phyloP scores from a whole-genome alignment of 495 filamentous ascomycete species.

The Cenococcum geophilum region DNA sequence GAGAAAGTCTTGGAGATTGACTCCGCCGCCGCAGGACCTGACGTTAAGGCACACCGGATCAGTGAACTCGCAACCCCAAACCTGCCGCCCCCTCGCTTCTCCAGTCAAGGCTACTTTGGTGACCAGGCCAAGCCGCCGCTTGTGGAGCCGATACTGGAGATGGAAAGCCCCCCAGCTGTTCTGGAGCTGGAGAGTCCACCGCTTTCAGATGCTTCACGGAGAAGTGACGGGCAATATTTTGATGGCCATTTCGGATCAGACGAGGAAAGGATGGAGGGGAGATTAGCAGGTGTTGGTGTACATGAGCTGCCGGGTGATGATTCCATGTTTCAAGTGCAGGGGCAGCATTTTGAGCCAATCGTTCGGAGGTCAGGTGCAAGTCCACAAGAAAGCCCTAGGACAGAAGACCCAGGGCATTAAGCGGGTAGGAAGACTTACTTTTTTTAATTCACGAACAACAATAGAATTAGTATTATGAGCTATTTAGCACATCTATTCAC shows the following conservation, averaged over 20 bases:
- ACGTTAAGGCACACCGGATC: conserved; percentile 23
- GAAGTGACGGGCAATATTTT: not conserved
- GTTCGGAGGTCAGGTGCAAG: too few species aligned
- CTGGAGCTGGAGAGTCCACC: conserved; percentile 15
- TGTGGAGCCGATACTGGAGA: conserved; percentile 5
- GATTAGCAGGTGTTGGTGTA: conserved; percentile 1
- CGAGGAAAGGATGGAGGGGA: not conserved
- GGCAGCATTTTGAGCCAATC: not conserved
- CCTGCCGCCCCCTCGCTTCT: conserved; percentile 4
- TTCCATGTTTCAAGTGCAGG: not conserved
- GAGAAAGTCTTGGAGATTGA: conserved; percentile 12
- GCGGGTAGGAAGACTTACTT: too few species aligned
- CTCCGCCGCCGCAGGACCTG: conserved; percentile 14
- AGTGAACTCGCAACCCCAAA: conserved; percentile 22
- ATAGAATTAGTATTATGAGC: too few species aligned
- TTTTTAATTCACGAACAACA: too few species aligned
- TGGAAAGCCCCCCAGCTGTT: conserved; percentile 19
- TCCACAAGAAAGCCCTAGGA: too few species aligned
- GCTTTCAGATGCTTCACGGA: not conserved
- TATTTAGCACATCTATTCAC: too few species aligned
- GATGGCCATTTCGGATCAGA: not conserved
- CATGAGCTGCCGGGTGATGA: conserved; percentile 25
- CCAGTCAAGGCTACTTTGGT: conserved; percentile 17
- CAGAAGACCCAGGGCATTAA: too few species aligned
- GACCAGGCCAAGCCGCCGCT: conserved; percentile 2